phyloP scores from a whole-genome alignment of 345 rosid genomes.

The Gossypium herbaceum region DNA sequence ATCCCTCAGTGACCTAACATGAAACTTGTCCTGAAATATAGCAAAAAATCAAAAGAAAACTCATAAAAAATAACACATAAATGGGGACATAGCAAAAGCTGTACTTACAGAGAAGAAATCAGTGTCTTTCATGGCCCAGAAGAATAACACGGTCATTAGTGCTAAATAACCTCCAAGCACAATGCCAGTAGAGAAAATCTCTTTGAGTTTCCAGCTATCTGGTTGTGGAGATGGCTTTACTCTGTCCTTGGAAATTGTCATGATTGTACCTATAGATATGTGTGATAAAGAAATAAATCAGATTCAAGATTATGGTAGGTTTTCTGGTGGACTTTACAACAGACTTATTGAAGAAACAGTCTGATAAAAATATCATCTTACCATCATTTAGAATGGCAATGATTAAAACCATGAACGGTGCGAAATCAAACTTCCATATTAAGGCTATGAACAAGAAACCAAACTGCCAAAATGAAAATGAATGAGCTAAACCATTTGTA shows the following conservation, averaged over 20 bases:
- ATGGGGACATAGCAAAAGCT: neutral
- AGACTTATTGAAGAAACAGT: neutral
- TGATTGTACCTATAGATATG: constrained; percentile 58
- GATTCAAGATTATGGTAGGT: neutral
- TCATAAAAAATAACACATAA: neutral
- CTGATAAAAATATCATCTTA: constrained; percentile 27
- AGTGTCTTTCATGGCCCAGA: constrained; percentile 76
- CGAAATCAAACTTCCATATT: constrained; percentile 82
- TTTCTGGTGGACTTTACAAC: neutral
- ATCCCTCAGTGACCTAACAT: constrained; percentile 39
- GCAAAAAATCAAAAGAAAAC: constrained; percentile 7
- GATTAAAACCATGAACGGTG: constrained; percentile 90
- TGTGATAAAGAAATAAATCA: constrained; percentile 1
- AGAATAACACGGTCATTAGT: constrained; percentile 75
- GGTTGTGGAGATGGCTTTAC: constrained; percentile 90
- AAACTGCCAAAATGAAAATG: constrained; percentile 43
- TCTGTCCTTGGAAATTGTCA: constrained; percentile 85
- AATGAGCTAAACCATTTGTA: constrained; percentile 1
- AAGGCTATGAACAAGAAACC: constrained; percentile 87
- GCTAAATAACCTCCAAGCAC: constrained; percentile 86
- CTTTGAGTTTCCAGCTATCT: constrained; percentile 86
- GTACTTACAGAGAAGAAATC: constrained; percentile 63
- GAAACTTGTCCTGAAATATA: constrained; percentile 47
- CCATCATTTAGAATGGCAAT: constrained; percentile 91
- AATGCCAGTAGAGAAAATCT: constrained; percentile 72